Evolutionary conservation across 2,329 filamentous ascomycete species (phyloP).

Genomic region (Hypoxylon sp.): DNA sequence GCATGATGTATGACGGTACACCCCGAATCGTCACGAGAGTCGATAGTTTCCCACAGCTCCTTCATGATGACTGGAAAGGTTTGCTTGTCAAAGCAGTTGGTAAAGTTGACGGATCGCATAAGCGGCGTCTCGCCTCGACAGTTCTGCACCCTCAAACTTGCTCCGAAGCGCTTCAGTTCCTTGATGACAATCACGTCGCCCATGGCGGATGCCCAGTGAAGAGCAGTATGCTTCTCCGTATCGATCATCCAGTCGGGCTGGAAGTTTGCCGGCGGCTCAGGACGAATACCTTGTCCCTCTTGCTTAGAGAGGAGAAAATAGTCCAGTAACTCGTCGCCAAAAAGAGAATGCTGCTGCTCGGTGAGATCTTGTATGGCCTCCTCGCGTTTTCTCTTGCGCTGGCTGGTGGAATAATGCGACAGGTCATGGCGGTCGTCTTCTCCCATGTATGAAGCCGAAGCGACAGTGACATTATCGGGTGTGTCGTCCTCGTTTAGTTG

Average conservation of each 20-base stretch:
- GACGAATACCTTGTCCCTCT: constrained; percentile 74
- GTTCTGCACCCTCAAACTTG: constrained; percentile 75
- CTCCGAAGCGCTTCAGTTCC: constrained; percentile 82
- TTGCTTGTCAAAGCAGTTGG: constrained; percentile 94
- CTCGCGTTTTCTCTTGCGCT: constrained; percentile 80
- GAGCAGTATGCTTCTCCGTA: constrained; percentile 86
- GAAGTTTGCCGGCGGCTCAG: constrained; percentile 84
- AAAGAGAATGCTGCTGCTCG: constrained; percentile 87
- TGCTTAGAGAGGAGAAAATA: constrained; percentile 92
- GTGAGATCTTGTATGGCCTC: constrained; percentile 68
- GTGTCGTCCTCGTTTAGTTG: constrained; percentile 79
- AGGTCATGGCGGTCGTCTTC: constrained; percentile 81
- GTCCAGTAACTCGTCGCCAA: constrained; percentile 91
- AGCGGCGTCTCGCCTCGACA: constrained; percentile 85
- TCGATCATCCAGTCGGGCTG: constrained; percentile 94
- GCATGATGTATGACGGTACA: constrained; percentile 95
- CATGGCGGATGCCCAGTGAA: constrained; percentile 98
- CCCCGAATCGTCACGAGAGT: constrained; percentile 78
- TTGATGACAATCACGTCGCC: constrained; percentile 92
- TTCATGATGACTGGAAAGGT: constrained; percentile 87
- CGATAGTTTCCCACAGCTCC: constrained; percentile 82
- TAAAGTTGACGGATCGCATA: constrained; percentile 94
- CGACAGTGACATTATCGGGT: constrained; percentile 82
- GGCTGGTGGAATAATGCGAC: constrained; percentile 67
- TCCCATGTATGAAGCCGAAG: constrained; percentile 83